These are phyloP conservation scores for Fistulifera solaris DNA, from an alignment of 108 stramenopile species.

Conservation along the genomic window DNA sequence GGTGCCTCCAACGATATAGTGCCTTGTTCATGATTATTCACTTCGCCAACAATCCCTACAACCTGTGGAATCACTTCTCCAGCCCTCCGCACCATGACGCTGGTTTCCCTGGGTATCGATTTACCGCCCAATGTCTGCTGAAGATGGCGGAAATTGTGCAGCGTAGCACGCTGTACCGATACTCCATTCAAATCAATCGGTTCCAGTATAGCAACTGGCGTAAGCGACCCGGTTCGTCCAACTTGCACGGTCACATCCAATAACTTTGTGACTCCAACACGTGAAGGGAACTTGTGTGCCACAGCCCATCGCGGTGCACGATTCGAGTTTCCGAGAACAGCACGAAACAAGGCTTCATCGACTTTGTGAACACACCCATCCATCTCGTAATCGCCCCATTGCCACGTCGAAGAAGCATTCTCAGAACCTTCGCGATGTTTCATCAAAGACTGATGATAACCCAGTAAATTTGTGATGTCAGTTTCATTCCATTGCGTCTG, in stretches of 20 bases:
- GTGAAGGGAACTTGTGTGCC: slow-evolving; percentile 85
- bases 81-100: slow-evolving; percentile 69
- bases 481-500: slow-evolving; percentile 8
- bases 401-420: slow-evolving; percentile 9
- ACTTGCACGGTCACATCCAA: slow-evolving; percentile 69
- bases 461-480: slow-evolving; percentile 24
- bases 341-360: slow-evolving; percentile 28
- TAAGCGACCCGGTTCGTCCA: slow-evolving; percentile 86
- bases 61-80: slow-evolving; percentile 91
- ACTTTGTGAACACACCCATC: slow-evolving; percentile 95
- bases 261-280: slow-evolving; percentile 52
- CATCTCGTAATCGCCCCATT: slow-evolving; percentile 63
- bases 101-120: slow-evolving; percentile 34
- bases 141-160: slow-evolving; percentile 84
- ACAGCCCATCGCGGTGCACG: slow-evolving; percentile 87
- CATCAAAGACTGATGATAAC: slow-evolving; percentile 40
- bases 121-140: slow-evolving; percentile 38
- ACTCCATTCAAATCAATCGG: slow-evolving; percentile 80
- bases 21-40: slow-evolving; percentile 2
- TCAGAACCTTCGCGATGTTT: slow-evolving; percentile 17
- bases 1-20: slow-evolving; percentile 53
- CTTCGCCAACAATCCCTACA: slow-evolving; percentile 9
- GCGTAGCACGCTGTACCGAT: slow-evolving; percentile 72
- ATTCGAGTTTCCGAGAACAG: slow-evolving; percentile 51
- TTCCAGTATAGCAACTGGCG: slow-evolving; percentile 85